Percentiles rank a stretch among this genome's conserved stretches.
Evolutionary conservation across 176 grass and related monocot genomes (phyloP).

Genomic region (Oryza meyeriana): DNA sequence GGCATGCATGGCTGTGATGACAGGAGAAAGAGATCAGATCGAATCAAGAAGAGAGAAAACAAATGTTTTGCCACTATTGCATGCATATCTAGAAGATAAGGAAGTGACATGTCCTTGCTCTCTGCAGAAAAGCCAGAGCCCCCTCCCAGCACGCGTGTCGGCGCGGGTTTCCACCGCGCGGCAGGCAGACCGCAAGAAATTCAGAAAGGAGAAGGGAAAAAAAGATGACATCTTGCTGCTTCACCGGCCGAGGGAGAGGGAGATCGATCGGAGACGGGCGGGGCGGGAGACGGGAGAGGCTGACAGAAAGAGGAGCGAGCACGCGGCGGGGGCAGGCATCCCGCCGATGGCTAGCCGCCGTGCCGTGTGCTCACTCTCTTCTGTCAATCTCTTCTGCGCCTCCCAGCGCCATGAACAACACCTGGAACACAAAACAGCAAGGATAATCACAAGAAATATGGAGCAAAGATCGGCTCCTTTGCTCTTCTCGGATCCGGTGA

Average conservation of each 20-base stretch:
- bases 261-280: too few species aligned
- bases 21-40: neutral
- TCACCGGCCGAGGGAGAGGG: neutral
- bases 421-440: neutral
- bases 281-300: neutral
- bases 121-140: slow-evolving; percentile 22
- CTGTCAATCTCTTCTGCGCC: slow-evolving; percentile 34
- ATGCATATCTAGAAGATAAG: slow-evolving; percentile 25
- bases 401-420: neutral
- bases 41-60: slow-evolving; percentile 9
- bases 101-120: slow-evolving; percentile 27
- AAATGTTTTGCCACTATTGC: neutral
- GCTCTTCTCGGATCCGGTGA: neutral
- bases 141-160: slow-evolving; percentile 24
- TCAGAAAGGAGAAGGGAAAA: neutral
- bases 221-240: neutral
- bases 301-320: slow-evolving; percentile 53
- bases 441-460: neutral
- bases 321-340: slow-evolving; percentile 28
- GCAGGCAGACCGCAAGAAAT: too few species aligned
- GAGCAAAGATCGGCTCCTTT: neutral
- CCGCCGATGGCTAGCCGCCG: slow-evolving; percentile 20
- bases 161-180: slow-evolving; percentile 2
- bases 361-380: slow-evolving; percentile 56
- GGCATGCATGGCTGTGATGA: slow-evolving; percentile 21